Evolutionary conservation across 192 early-diverging fungal genomes (phyloP).

Genomic region (Entomortierella beljakovae): DNA sequence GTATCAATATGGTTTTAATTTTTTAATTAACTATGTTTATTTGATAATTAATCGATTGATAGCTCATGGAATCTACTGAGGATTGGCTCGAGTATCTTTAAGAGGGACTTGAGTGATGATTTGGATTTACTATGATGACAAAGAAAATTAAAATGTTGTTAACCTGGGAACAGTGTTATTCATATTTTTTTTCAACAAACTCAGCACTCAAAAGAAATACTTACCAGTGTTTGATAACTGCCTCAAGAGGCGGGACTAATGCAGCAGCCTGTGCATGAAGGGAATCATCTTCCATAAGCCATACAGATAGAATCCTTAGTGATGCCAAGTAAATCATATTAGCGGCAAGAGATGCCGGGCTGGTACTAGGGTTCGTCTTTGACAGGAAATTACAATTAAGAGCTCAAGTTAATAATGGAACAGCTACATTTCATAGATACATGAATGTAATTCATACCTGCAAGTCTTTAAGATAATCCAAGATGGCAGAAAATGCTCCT

Average conservation of each 20-base stretch:
- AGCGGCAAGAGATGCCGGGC: conserved; percentile 3
- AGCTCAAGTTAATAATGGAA: neutral
- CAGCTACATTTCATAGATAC: no score
- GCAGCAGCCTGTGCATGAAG: conserved; percentile 27
- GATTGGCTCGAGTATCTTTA: conserved; percentile 22
- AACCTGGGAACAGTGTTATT: neutral
- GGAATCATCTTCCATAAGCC: conserved; percentile 44
- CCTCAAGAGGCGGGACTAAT: conserved; percentile 21
- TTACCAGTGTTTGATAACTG: conserved; percentile 34
- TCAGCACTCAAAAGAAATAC: neutral
- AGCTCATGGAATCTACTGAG: conserved; percentile 26
- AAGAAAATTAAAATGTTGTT: neutral
- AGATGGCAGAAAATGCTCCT: conserved; percentile 22
- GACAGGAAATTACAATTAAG: neutral
- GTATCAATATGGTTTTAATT: neutral
- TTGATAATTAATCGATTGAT: conserved; percentile 5
- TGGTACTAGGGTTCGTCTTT: conserved; percentile 7
- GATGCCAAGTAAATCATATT: conserved; percentile 44
- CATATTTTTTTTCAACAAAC: neutral
- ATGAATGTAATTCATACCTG: conserved; percentile 13
- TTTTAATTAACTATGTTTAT: neutral
- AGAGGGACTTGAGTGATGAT: conserved; percentile 22
- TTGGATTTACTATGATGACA: conserved; percentile 20
- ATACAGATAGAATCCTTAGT: conserved; percentile 32
- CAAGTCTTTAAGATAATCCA: conserved; percentile 49